Conservation (phyloP, 2,329 filamentous ascomycete genomes). For the Claviceps cyperi region DNA sequence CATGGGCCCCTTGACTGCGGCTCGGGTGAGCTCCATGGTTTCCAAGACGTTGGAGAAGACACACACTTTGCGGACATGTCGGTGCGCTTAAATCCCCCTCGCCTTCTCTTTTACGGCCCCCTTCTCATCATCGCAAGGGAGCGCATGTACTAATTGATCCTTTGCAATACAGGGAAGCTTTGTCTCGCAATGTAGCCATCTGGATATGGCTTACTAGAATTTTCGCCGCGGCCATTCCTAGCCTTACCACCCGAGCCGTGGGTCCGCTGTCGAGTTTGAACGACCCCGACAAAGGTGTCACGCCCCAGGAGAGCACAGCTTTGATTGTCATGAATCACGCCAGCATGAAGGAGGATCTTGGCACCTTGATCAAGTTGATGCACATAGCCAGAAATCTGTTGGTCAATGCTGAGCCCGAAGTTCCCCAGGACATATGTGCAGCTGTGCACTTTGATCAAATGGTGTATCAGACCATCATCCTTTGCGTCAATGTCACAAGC, state of each 20-base stretch:
- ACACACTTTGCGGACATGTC: conserved; percentile 43
- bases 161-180: conserved; percentile 30
- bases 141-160: conserved; percentile 6
- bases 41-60: conserved; percentile 49
- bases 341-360: conserved; percentile 45
- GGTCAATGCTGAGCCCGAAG: conserved; percentile 48
- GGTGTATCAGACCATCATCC: conserved; percentile 49
- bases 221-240: conserved; percentile 46
- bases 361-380: conserved; percentile 51
- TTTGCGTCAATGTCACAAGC: conserved; percentile 52
- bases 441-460: conserved; percentile 51
- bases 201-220: conserved; percentile 52
- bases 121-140: not conserved
- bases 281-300: conserved; percentile 40
- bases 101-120: not conserved
- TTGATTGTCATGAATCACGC: conserved; percentile 49
- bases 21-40: conserved; percentile 41
- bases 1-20: conserved; percentile 41
- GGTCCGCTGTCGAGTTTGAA: conserved; percentile 38
- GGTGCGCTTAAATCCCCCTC: conserved; percentile 23
- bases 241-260: conserved; percentile 44
- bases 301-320: conserved; percentile 46
- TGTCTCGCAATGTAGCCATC: conserved; percentile 48
- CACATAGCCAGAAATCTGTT: conserved; percentile 51
- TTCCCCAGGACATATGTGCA: conserved; percentile 51